phyloP scores from a whole-genome alignment of 257 asterid species.

The Solanum megistacrolobum region DNA sequence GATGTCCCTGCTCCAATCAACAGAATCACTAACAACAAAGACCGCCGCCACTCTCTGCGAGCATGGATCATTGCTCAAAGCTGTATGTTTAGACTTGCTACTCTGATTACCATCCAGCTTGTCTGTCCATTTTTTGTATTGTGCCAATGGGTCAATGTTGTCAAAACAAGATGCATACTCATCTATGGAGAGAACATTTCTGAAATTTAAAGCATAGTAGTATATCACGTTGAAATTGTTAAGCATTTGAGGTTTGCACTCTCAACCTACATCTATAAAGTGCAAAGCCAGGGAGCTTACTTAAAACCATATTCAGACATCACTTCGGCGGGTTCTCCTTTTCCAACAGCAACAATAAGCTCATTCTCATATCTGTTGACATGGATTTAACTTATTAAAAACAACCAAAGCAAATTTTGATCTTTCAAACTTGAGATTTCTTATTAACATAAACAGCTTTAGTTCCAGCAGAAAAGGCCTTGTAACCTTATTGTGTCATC shows the following conservation, averaged over 20 bases:
- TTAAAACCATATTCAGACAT: conserved; percentile 89
- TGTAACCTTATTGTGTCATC: not conserved
- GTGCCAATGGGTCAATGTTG: conserved; percentile 77
- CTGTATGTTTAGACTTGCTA: conserved; percentile 15
- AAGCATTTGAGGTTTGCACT: not conserved
- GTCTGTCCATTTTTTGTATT: conserved; percentile 49
- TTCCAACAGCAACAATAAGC: conserved; percentile 68
- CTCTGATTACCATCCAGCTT: conserved; percentile 9
- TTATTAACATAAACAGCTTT: not conserved
- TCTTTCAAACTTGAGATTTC: conserved; percentile 1
- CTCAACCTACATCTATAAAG: not conserved
- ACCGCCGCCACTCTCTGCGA: conserved; percentile 73
- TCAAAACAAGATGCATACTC: conserved; percentile 73
- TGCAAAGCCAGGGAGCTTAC: conserved; percentile 29
- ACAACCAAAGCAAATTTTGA: not conserved
- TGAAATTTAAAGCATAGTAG: conserved; percentile 18
- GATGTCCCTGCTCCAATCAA: conserved; percentile 97
- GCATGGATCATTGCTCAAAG: conserved; percentile 30
- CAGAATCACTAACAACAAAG: conserved; percentile 84
- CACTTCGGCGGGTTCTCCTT: conserved; percentile 81
- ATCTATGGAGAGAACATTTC: conserved; percentile 72
- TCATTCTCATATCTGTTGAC: conserved; percentile 58
- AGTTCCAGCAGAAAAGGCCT: not conserved
- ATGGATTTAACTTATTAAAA: not conserved
- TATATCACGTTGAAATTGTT: not conserved